Evolutionary conservation across 768 basidiomycete species (phyloP).

Genomic region (Baorangia bicolor): DNA sequence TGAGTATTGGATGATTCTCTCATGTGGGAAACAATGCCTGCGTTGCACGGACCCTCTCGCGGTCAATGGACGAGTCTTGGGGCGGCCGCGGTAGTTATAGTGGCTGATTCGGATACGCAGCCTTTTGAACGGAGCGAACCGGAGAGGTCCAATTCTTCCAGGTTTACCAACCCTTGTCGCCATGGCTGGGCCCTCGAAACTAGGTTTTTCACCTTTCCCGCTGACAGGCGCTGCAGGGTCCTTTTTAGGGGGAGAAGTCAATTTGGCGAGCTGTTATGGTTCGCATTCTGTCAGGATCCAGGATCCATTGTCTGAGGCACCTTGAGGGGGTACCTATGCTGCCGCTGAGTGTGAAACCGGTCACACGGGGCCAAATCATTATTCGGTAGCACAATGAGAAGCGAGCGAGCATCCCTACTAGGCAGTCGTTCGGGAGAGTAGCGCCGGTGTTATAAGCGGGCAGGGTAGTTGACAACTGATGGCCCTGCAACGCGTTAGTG

Average conservation of each 20-base stretch:
- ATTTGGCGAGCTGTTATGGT: not conserved
- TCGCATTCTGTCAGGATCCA: not conserved
- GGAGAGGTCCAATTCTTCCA: not conserved
- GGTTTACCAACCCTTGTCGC: conserved; percentile 10
- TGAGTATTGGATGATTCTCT: not conserved
- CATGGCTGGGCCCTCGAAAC: conserved; percentile 3
- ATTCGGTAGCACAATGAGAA: not conserved
- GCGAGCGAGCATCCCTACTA: not conserved
- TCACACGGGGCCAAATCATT: not conserved
- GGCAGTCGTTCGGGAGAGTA: not conserved
- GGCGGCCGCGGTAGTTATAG: conserved; percentile 13
- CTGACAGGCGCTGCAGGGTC: not conserved
- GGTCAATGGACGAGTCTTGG: not conserved
- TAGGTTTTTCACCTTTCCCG: not conserved
- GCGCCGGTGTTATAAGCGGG: not conserved
- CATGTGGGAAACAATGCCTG: not conserved
- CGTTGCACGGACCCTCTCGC: not conserved
- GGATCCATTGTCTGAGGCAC: not conserved
- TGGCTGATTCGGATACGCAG: not conserved
- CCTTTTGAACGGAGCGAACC: conserved; percentile 12
- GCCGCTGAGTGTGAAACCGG: conserved; percentile 21
- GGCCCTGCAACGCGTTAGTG: conserved; percentile 5
- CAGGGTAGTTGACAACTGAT: not conserved
- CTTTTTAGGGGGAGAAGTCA: not conserved
- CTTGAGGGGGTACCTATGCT: not conserved